Conservation (phyloP, 192 early-diverging fungal species). For the Rhizoclosmatium sp. region DNA sequence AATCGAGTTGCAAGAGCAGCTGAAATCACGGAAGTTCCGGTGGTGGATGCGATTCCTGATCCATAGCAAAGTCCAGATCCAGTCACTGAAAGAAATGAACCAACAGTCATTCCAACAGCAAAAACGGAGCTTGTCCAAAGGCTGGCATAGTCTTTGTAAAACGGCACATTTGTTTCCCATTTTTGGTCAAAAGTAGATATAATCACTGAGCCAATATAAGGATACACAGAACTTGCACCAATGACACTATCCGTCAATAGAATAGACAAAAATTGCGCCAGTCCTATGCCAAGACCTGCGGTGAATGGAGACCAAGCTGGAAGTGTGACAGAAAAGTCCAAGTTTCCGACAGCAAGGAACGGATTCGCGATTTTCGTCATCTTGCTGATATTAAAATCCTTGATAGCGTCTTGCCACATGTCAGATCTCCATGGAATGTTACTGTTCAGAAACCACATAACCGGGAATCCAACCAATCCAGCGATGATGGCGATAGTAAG, state of each 20-base stretch:
- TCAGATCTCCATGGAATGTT: slow-evolving; percentile 11
- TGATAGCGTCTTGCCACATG: background rate
- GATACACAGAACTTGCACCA: slow-evolving; percentile 33
- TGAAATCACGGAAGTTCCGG: slow-evolving; percentile 6
- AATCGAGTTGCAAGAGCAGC: slow-evolving; percentile 10
- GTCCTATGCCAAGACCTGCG: slow-evolving; percentile 28
- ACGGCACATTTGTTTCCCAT: slow-evolving; percentile 27
- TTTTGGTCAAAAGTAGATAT: slow-evolving; percentile 29
- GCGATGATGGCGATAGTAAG: background rate
- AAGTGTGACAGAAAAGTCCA: background rate
- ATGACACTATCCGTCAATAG: slow-evolving; percentile 5
- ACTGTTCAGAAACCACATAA: slow-evolving; percentile 15
- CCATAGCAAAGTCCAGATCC: no score
- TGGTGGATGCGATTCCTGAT: background rate
- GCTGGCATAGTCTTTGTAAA: slow-evolving; percentile 23
- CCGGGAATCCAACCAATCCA: background rate
- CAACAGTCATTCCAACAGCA: slow-evolving; percentile 29
- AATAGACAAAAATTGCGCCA: slow-evolving; percentile 22
- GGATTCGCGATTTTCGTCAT: background rate
- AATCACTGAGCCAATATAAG: slow-evolving; percentile 17
- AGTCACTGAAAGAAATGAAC: slow-evolving; percentile 20
- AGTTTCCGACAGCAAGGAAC: background rate
- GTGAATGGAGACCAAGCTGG: slow-evolving; percentile 37
- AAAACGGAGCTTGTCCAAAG: slow-evolving; percentile 4
- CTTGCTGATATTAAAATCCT: background rate